These are phyloP conservation scores for Carex littledalei DNA, from an alignment of 176 grass and related monocot species.

Conservation along the genomic window DNA sequence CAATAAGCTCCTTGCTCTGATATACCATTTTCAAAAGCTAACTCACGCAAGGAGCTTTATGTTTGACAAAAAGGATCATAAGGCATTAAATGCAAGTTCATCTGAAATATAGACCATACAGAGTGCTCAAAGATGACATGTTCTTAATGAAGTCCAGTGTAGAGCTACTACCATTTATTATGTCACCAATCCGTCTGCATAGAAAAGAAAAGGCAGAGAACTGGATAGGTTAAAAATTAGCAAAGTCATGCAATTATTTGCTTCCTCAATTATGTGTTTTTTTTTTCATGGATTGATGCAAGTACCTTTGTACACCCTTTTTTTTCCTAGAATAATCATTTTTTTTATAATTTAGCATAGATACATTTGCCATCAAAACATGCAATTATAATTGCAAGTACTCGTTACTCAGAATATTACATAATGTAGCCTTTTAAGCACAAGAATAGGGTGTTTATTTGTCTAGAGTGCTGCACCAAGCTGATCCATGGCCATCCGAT, in stretches of 20 bases:
- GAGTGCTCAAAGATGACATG: constrained; percentile 43
- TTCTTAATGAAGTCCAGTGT: constrained; percentile 56
- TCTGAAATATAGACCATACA: constrained; percentile 36
- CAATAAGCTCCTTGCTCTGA: neutral
- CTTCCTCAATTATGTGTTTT: neutral
- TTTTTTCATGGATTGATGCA: neutral
- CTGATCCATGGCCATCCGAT: too few relatives aligned
- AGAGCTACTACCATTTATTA: constrained; percentile 71
- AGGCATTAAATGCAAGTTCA: neutral
- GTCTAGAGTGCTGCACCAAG: too few relatives aligned
- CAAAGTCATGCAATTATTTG: neutral
- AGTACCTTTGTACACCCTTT: neutral
- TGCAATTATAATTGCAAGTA: too few relatives aligned
- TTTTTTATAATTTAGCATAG: too few relatives aligned
- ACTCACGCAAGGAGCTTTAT: neutral
- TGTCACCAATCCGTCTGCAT: constrained; percentile 70
- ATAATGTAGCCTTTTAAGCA: too few relatives aligned
- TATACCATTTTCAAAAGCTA: neutral
- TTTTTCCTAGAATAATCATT: too few relatives aligned
- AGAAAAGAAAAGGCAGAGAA: neutral
- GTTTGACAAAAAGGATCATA: neutral
- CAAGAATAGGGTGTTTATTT: too few relatives aligned
- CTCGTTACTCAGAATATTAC: too few relatives aligned
- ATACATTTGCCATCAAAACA: too few relatives aligned
- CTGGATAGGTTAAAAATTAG: neutral